Evolutionary conservation across 1,139 yeast genomes (phyloP), one percentile per base, ranked within the genome.

Genomic region (Hyphopichia wangnamkhiaoensis): DNA sequence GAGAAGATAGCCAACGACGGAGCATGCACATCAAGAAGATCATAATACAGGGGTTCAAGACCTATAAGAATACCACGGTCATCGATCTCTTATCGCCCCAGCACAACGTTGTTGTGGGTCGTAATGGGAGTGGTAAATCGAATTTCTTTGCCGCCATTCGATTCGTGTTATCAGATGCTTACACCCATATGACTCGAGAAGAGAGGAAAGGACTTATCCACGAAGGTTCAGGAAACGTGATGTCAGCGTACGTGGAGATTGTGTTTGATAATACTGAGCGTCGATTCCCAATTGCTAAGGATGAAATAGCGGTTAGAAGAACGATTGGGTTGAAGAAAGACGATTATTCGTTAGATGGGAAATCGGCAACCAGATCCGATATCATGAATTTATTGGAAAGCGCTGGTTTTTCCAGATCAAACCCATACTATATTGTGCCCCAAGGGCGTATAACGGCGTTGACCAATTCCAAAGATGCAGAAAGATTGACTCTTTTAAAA

Each of bases 101-200:
- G 43, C 87, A 84, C 58, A 93, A 93, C 61, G 95, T 91, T 21
- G 90, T 93, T 12, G 89, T 93, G 23, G 99, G 99, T 3, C 70
- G 96, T 38, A 93, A 93, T 61, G 99, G 99, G 13, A 86, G 96
- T 6, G 99, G 99, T 13, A 93, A 93, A 61, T 88, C 96, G 37
- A 93, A 93, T 61, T 87, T 94, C 65, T 93, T 93, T 61, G 93
- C 96, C 14, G 98, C 98, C 9, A 87, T 93, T 42, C 71, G 98
- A 45, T 94, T 91, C 63, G 98, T 91, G 8, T 65, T 93, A 30
- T 85, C 95, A 39, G 97, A 91, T 59, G 96, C 94, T 25, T 88
- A 88, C 58, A 84, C 89, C 2, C 86, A 88, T 56, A 77, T 91
- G 82, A 74, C 84, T n/a, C 71, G 94, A 46, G 96, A 90, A 52